Evolutionary conservation across 139 green algal genomes (phyloP).

Genomic region (Micromonas pusilla): DNA sequence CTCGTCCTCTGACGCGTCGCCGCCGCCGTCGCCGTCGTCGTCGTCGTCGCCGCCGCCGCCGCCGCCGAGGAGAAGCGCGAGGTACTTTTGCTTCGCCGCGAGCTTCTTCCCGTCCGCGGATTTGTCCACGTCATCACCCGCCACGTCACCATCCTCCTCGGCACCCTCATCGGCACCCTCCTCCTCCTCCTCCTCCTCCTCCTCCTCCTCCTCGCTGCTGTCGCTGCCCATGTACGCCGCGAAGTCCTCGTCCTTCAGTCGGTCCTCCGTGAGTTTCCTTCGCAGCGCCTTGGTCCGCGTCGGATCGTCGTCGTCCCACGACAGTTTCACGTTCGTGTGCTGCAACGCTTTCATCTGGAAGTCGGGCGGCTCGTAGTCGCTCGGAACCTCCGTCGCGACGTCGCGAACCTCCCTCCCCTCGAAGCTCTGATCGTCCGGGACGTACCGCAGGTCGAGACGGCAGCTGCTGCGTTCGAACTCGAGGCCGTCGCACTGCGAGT

Average conservation of each 20-base stretch:
- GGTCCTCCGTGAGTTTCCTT: conserved; percentile 60
- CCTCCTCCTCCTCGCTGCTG: conserved; percentile 27
- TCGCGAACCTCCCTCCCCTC: conserved; percentile 41
- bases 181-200: conserved; percentile 25
- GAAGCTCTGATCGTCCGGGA: conserved; percentile 72
- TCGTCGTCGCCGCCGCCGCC: conserved; percentile 37
- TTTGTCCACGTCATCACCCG: conserved; percentile 22
- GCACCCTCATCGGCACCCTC: background rate
- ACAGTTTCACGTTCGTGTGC: conserved; percentile 83
- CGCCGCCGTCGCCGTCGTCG: conserved; percentile 62
- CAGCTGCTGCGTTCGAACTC: conserved; percentile 70
- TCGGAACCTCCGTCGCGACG: conserved; percentile 45
- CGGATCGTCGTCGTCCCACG: conserved; percentile 83
- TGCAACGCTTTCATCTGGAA: conserved; percentile 72
- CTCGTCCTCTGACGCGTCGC: background rate
- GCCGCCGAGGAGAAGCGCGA: too few species aligned
- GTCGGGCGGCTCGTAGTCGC: conserved; percentile 67
- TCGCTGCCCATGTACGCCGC: conserved; percentile 57
- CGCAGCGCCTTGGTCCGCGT: conserved; percentile 46
- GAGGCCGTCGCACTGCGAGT: conserved; percentile 82
- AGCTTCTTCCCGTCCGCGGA: conserved; percentile 43
- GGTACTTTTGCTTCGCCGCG: too few species aligned
- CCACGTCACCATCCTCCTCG: background rate
- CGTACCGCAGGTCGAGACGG: conserved; percentile 87
- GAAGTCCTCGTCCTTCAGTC: conserved; percentile 85